Percentiles rank a stretch among this genome's conserved stretches.
These are phyloP conservation scores for Dothideomycetes sp. DNA, from an alignment of 2,329 filamentous ascomycete species.

Conservation along the genomic window DNA sequence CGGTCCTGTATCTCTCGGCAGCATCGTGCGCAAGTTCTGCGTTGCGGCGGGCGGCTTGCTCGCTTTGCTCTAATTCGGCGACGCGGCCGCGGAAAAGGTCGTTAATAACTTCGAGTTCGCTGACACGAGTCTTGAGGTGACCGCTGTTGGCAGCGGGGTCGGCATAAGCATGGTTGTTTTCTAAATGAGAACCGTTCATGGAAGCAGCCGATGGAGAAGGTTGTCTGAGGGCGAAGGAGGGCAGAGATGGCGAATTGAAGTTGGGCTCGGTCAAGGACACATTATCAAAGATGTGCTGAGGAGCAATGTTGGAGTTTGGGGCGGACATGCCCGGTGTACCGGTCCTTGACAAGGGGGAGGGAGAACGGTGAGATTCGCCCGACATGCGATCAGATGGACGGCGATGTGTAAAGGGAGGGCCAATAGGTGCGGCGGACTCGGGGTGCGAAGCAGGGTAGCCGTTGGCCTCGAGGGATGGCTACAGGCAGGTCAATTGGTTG, in stretches of 20 bases:
- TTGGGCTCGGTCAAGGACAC: conserved; percentile 55
- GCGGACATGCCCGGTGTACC: conserved; percentile 62
- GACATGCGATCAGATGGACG: conserved; percentile 63
- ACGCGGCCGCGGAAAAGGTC: conserved; percentile 58
- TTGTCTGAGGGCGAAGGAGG: conserved; percentile 32
- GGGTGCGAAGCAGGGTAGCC: conserved; percentile 47
- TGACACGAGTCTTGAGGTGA: conserved; percentile 86
- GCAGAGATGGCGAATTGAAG: conserved; percentile 47
- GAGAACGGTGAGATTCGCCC: conserved; percentile 61
- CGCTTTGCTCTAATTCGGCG: conserved; percentile 64
- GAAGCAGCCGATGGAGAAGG: conserved; percentile 51
- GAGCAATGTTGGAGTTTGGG: conserved; percentile 52
- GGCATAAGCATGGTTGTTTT: conserved; percentile 67
- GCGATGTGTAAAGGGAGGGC: conserved; percentile 6
- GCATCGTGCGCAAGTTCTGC: conserved; percentile 47
- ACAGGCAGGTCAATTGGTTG: conserved; percentile 1
- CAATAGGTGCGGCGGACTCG: conserved; percentile 32
- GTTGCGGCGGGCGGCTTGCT: conserved; percentile 54
- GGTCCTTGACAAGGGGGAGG: conserved; percentile 70
- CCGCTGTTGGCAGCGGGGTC: conserved; percentile 71
- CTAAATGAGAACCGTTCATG: conserved; percentile 48
- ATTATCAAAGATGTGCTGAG: conserved; percentile 69
- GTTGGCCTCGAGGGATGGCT: conserved; percentile 42
- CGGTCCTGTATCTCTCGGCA: conserved; percentile 45
- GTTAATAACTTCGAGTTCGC: conserved; percentile 89